Base-by-base conservation (phyloP, 306 rosid species). In the Sesbania bispinosa region DNA sequence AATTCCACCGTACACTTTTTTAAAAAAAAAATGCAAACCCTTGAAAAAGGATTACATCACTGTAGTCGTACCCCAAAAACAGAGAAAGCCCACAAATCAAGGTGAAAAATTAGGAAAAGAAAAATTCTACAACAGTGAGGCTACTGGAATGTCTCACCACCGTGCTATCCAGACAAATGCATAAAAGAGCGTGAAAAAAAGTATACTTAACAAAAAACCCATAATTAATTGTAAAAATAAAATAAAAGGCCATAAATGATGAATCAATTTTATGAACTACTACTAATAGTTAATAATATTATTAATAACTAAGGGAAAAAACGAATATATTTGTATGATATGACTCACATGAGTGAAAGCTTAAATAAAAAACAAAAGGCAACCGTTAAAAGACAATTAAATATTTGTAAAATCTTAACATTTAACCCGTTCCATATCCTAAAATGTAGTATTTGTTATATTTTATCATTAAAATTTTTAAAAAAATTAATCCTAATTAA, bases 121-220 rank as follows among this genome's bases (percentile, higher is more conserved):
- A n/a, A n/a, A n/a, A n/a, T n/a, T n/a, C n/a, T n/a, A n/a, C n/a
- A 41, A 23, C 57, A 16, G 41, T 33, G 62, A 51, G 24, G 29
- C 52, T 36, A 47, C 13, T 48, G 62, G 79, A 79, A 75, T 79
- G 76, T 82, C 48, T 63, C 29, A 15, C 71, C 42, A 35, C 58
- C 51, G 36, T 51, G 42, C 15, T 19, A 68, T n/a, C 24, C 3
- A 60, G 39, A 79, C 41, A 63, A 64, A 36, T 39, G 66, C 61
- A 59, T 62, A 26, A 63, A 69, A 77, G 21, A 24, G 52, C 72
- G 78, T 73, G 74, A 77, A 77, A 79, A 4, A 13, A 62, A 62
- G 80, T 72, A n/a, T n/a, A 32, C n/a, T 71, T 18, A 59, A 65
- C 0, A 9, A 74, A 41, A 39, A 41, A 24, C 36, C 35, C 15